Evolutionary conservation across 1,284 basidiomycete genomes (phyloP).

Genomic region (Sanghuangporus sanghuang): DNA sequence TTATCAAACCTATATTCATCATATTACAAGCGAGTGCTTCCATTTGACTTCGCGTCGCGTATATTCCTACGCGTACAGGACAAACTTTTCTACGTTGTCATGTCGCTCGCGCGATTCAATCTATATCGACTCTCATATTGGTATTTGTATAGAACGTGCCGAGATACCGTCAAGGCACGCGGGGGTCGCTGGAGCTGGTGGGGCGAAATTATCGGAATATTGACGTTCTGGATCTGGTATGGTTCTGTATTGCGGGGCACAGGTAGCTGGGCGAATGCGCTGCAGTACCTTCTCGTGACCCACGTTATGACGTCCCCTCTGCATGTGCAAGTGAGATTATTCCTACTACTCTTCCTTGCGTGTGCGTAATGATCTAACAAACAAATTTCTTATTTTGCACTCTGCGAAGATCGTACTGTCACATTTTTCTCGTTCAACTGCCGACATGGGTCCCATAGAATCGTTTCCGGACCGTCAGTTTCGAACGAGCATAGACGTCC

Average conservation of each 20-base stretch:
- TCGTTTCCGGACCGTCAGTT: conserved; percentile 92
- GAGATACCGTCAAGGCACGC: conserved; percentile 50
- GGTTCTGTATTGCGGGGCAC: conserved; percentile 54
- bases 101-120: conserved; percentile 93
- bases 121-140: conserved; percentile 87
- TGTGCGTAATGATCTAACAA: background rate
- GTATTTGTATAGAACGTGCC: conserved; percentile 59
- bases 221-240: conserved; percentile 83
- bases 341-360: background rate
- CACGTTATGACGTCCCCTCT: conserved; percentile 80
- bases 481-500: conserved; percentile 94
- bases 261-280: conserved; percentile 58
- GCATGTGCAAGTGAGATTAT: conserved; percentile 66
- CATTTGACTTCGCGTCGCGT: conserved; percentile 69
- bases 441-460: conserved; percentile 86
- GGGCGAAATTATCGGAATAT: conserved; percentile 64
- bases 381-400: background rate
- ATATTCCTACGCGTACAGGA: conserved; percentile 80
- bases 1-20: conserved; percentile 86
- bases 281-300: conserved; percentile 74
- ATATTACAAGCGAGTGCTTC: conserved; percentile 89
- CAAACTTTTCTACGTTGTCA: conserved; percentile 89
- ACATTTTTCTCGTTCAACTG: conserved; percentile 95
- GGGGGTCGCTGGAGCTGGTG: conserved; percentile 70
- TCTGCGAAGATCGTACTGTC: conserved; percentile 85